phyloP scores from a whole-genome alignment of 78 protist species.

The Abeoforma whisleri region DNA sequence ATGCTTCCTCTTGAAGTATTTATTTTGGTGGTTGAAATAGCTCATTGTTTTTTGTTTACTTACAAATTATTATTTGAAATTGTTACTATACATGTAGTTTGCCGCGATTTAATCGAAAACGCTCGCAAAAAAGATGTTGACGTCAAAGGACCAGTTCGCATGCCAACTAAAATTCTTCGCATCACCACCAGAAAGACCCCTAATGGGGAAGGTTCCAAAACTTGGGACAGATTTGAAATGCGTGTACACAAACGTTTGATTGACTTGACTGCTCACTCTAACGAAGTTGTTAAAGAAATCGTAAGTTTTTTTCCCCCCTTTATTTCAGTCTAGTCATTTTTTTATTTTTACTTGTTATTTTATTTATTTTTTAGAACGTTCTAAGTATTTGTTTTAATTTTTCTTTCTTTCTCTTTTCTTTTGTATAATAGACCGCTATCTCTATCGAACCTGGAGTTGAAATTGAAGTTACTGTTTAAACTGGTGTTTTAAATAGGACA shows the following conservation, averaged over 20 bases:
- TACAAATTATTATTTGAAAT: too few relatives aligned
- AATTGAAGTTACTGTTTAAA: conserved; percentile 80
- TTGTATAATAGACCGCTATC: conserved; percentile 58
- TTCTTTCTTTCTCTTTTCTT: background rate
- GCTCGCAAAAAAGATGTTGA: conserved; percentile 76
- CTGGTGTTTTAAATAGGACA: too few relatives aligned
- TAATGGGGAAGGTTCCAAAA: conserved; percentile 99
- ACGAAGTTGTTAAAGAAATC: conserved; percentile 83
- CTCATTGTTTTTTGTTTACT: too few relatives aligned
- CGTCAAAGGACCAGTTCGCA: conserved; percentile 97
- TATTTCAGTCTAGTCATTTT: background rate
- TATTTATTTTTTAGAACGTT: background rate
- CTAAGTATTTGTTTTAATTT: background rate
- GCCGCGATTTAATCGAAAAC: conserved; percentile 76
- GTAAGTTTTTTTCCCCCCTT: background rate
- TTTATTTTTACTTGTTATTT: background rate
- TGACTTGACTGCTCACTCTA: conserved; percentile 80
- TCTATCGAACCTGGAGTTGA: conserved; percentile 80
- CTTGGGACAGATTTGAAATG: conserved; percentile 99
- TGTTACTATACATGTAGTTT: conserved; percentile 58
- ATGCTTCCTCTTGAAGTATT: too few relatives aligned
- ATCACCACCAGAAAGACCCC: conserved; percentile 98
- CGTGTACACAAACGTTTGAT: conserved; percentile 99
- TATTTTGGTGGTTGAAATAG: too few relatives aligned
- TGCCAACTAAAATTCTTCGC: conserved; percentile 93